Percentiles rank a stretch among this genome's conserved stretches.
phyloP scores from a whole-genome alignment of 768 basidiomycete genomes.

The Boletus tylopilopsis region DNA sequence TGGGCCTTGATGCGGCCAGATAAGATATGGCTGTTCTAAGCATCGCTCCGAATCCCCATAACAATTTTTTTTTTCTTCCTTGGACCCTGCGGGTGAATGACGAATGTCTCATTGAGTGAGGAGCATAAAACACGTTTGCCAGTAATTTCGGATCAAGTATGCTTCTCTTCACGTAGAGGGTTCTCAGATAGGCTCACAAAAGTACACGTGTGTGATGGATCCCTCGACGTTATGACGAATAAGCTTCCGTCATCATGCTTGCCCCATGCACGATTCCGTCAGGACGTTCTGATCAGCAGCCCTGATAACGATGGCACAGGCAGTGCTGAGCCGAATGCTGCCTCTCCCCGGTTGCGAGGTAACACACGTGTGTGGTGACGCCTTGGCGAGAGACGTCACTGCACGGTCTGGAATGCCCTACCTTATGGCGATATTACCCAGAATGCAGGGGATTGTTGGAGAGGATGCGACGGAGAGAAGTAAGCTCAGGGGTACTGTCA shows the following conservation, averaged over 20 bases:
- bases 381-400: not conserved
- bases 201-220: not conserved
- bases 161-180: not conserved
- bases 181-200: not conserved
- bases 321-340: not conserved
- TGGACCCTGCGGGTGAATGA: not conserved
- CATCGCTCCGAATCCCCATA: not conserved
- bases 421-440: not conserved
- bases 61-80: not conserved
- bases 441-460: not conserved
- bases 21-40: constrained; percentile 7
- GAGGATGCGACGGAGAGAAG: not conserved
- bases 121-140: constrained; percentile 11
- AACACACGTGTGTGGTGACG: no score
- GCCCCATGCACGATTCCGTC: constrained; percentile 7
- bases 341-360: not conserved
- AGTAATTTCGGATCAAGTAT: not conserved
- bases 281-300: constrained; percentile 6
- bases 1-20: not conserved
- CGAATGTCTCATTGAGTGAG: not conserved
- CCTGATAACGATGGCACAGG: constrained; percentile 12
- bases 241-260: not conserved
- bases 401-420: not conserved
- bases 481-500: not conserved
- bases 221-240: constrained; percentile 6